Conservation (phyloP, 2,329 filamentous ascomycete genomes). For the Aspergillus cejpii region DNA sequence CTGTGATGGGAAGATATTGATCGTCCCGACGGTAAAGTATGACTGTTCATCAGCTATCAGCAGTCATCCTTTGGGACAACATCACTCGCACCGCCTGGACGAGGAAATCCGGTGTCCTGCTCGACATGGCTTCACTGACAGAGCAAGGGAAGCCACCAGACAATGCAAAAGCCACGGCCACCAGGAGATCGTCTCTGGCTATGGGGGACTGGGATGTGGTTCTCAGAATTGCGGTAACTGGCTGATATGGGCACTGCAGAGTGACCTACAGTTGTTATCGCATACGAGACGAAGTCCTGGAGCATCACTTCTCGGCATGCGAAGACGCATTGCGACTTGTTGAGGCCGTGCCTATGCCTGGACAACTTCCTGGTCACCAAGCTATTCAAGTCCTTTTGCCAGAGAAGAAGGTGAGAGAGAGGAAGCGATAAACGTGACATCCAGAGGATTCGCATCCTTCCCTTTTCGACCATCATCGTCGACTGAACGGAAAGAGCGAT, state of each 20-base stretch:
- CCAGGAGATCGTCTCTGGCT: constrained; percentile 24
- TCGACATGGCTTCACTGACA: constrained; percentile 22
- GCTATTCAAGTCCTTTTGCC: constrained; percentile 27
- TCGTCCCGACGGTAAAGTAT: too few relatives aligned
- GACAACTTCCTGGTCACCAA: constrained; percentile 31
- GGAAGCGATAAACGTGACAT: not conserved
- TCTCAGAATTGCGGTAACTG: constrained; percentile 25
- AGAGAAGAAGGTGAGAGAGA: too few relatives aligned
- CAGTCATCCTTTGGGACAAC: not conserved
- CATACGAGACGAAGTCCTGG: constrained; percentile 35
- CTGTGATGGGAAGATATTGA: too few relatives aligned
- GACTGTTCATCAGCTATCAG: too few relatives aligned
- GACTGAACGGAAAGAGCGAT: not conserved
- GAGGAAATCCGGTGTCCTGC: constrained; percentile 11
- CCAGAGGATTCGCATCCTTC: not conserved
- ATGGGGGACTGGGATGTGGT: constrained; percentile 24
- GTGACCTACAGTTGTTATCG: constrained; percentile 24
- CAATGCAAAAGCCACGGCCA: constrained; percentile 14
- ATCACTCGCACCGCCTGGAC: not conserved
- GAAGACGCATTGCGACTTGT: constrained; percentile 26
- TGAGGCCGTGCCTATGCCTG: constrained; percentile 28
- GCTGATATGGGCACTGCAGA: constrained; percentile 24
- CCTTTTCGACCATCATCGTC: not conserved
- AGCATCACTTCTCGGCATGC: constrained; percentile 29
- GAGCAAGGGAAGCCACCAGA: constrained; percentile 14